Conservation (phyloP, 1,284 basidiomycete species). For the Heterobasidion irregulare region DNA sequence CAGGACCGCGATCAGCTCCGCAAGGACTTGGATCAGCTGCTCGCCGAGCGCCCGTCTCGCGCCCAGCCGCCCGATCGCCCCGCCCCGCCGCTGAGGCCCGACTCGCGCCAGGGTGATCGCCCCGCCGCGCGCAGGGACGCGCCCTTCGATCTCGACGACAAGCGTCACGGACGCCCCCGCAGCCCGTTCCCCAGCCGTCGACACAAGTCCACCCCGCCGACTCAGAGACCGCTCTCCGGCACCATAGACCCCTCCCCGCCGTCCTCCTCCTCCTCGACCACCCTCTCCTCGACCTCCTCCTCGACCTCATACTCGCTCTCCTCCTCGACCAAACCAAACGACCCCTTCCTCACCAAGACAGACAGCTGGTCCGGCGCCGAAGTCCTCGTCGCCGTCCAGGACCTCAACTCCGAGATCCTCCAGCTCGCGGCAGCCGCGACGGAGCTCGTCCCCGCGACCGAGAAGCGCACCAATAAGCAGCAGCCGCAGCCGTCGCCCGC, state of each 20-base stretch:
- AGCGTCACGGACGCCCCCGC: slow-evolving; percentile 13
- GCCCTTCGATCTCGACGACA: slow-evolving; percentile 9
- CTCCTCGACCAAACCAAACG: slow-evolving; percentile 16
- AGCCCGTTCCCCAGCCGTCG: slow-evolving; percentile 15
- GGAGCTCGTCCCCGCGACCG: slow-evolving; percentile 32
- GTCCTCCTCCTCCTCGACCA: slow-evolving; percentile 27
- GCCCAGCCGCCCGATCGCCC: slow-evolving; percentile 15
- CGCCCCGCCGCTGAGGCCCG: slow-evolving; percentile 11
- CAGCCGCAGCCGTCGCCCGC: slow-evolving; percentile 9
- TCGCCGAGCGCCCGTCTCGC: slow-evolving; percentile 15
- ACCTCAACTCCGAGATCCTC: slow-evolving; percentile 69
- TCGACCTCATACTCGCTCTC: slow-evolving; percentile 26
- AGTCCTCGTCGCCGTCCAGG: slow-evolving; percentile 68
- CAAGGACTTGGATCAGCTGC: slow-evolving; percentile 30
- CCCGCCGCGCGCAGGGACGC: slow-evolving; percentile 7
- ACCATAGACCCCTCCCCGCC: slow-evolving; percentile 9
- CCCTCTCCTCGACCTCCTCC: slow-evolving; percentile 33
- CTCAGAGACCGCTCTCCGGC: slow-evolving; percentile 11
- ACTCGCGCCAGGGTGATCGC: slow-evolving; percentile 8
- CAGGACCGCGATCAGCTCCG: slow-evolving; percentile 30
- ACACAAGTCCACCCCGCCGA: slow-evolving; percentile 18
- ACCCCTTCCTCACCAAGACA: slow-evolving; percentile 62
- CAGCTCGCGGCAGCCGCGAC: slow-evolving; percentile 68
- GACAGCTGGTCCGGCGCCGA: slow-evolving; percentile 71
- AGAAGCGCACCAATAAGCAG: slow-evolving; percentile 12